phyloP scores from a whole-genome alignment of 2,329 filamentous ascomycete species.

The Madurella fahalii region DNA sequence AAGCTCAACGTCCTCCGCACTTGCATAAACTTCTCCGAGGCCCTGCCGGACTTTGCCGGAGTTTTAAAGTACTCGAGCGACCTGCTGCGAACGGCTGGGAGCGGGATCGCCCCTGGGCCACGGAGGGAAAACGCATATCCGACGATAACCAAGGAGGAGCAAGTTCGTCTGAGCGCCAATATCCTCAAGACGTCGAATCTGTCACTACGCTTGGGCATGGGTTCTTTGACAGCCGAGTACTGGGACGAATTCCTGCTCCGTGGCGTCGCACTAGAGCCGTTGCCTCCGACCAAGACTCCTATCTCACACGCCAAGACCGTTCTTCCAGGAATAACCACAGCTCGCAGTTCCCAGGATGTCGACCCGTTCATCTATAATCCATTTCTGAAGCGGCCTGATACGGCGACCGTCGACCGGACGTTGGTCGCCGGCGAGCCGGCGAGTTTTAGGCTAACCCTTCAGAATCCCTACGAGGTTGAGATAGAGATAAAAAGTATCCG shows the following conservation, averaged over 20 bases:
- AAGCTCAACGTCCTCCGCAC: constrained; percentile 84
- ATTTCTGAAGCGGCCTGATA: constrained; percentile 66
- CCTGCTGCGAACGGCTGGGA: constrained; percentile 75
- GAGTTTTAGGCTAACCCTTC: constrained; percentile 75
- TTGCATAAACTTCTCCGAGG: constrained; percentile 93
- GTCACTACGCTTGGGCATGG: constrained; percentile 69
- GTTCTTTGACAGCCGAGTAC: constrained; percentile 72
- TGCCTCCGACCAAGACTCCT: constrained; percentile 56
- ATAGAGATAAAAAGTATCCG: constrained; percentile 80
- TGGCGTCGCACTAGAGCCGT: constrained; percentile 64
- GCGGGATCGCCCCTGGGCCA: constrained; percentile 69
- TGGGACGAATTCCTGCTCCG: constrained; percentile 96
- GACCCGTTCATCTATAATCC: constrained; percentile 96
- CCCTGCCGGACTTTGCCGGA: constrained; percentile 83
- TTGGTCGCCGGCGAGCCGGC: constrained; percentile 76
- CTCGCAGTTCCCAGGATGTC: constrained; percentile 54
- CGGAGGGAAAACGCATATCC: constrained; percentile 66
- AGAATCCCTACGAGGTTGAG: constrained; percentile 93
- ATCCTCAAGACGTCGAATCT: constrained; percentile 78
- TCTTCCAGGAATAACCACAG: constrained; percentile 47
- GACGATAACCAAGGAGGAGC: constrained; percentile 73
- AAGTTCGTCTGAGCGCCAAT: constrained; percentile 76
- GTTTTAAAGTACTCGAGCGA: constrained; percentile 86
- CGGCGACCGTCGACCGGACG: constrained; percentile 59
- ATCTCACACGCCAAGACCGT: constrained; percentile 60